phyloP scores from a whole-genome alignment of 1,284 basidiomycete genomes.

The Ceratobasidium papillatum region DNA sequence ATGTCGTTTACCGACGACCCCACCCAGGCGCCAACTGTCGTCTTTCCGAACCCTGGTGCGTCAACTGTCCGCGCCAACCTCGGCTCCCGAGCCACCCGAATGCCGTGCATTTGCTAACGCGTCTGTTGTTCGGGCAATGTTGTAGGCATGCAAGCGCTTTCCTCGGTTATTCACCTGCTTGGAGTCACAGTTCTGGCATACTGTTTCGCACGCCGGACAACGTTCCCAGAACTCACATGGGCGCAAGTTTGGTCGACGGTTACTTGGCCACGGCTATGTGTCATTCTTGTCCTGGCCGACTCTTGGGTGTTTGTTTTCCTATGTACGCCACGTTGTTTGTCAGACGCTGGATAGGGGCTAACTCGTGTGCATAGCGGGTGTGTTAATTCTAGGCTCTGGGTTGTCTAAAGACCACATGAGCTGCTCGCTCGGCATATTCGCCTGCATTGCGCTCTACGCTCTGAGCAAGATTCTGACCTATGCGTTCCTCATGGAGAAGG shows the following conservation, averaged over 20 bases:
- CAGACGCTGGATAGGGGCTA: neutral
- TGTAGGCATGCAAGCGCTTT: conserved; percentile 39
- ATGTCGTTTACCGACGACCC: conserved; percentile 30
- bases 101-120: conserved; percentile 9
- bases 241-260: conserved; percentile 26
- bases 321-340: conserved; percentile 26
- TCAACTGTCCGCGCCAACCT: neutral
- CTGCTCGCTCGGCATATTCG: conserved; percentile 54
- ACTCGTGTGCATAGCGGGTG: conserved; percentile 44
- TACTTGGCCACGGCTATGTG: conserved; percentile 42
- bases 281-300: conserved; percentile 42
- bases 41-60: conserved; percentile 36
- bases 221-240: conserved; percentile 36
- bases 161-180: conserved; percentile 42
- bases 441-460: conserved; percentile 56
- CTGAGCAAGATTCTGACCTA: conserved; percentile 54
- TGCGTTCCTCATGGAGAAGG: conserved; percentile 51
- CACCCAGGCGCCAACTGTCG: conserved; percentile 15
- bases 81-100: neutral
- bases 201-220: conserved; percentile 38
- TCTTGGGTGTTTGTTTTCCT: conserved; percentile 42
- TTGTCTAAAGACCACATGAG: conserved; percentile 49
- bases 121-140: neutral
- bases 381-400: conserved; percentile 55
- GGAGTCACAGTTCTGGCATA: conserved; percentile 38